Conservation (phyloP, 805 yeast genomes). For the Saccharomyces kudriavzevii region DNA sequence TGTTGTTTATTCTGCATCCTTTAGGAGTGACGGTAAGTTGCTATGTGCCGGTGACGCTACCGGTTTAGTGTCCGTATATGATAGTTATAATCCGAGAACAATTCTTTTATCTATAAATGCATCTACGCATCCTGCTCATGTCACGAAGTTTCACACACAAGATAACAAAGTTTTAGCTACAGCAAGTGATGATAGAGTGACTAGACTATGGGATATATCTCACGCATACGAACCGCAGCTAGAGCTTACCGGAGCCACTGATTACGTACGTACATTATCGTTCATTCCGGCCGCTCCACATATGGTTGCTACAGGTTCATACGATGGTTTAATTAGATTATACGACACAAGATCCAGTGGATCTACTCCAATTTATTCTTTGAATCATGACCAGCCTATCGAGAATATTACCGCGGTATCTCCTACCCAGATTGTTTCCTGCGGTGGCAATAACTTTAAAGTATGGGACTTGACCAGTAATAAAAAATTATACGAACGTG, state of each 20-base stretch:
- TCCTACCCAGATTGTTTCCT: conserved; percentile 62
- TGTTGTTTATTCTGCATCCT: conserved; percentile 85
- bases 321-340: conserved; percentile 78
- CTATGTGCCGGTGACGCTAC: conserved; percentile 93
- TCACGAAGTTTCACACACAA: conserved; percentile 78
- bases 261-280: conserved; percentile 76
- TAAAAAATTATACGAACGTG: conserved; percentile 56
- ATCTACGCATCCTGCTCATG: conserved; percentile 82
- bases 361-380: conserved; percentile 47
- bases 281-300: conserved; percentile 72
- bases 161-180: conserved; percentile 60
- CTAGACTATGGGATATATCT: conserved; percentile 81
- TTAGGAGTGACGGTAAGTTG: conserved; percentile 82
- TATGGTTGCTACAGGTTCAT: conserved; percentile 85
- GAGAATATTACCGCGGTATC: conserved; percentile 76
- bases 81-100: conserved; percentile 70
- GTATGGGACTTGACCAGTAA: conserved; percentile 87
- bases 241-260: conserved; percentile 68
- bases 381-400: conserved; percentile 72
- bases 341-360: conserved; percentile 65
- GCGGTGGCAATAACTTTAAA: conserved; percentile 75
- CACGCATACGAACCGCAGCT: conserved; percentile 66
- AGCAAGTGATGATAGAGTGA: conserved; percentile 85
- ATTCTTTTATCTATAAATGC: conserved; percentile 75
- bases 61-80: conserved; percentile 86